phyloP scores from a whole-genome alignment of 805 yeast species.

The Metschnikowia peoriensis region DNA sequence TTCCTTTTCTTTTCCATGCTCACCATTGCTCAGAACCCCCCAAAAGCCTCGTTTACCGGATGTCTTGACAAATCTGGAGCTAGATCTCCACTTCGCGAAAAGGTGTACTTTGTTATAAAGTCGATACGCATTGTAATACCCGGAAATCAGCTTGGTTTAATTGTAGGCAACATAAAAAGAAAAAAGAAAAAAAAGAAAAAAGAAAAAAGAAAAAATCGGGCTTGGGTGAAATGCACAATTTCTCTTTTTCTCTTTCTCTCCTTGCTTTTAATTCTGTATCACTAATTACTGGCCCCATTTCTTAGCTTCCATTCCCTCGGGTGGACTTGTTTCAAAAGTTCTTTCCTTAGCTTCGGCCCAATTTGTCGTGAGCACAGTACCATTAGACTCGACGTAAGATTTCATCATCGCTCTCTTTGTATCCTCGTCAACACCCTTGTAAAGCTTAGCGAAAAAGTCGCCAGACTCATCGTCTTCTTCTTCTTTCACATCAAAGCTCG shows the following conservation, averaged over 20 bases:
- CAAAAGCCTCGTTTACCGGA: not conserved
- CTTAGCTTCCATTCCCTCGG: constrained; percentile 67
- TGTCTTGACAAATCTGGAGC: not conserved
- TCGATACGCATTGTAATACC: too few relatives aligned
- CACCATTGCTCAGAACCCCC: not conserved
- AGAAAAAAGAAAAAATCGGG: too few relatives aligned
- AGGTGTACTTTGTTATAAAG: not conserved
- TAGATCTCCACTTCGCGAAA: not conserved
- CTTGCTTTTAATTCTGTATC: not conserved
- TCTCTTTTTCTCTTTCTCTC: not conserved
- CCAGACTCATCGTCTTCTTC: constrained; percentile 45
- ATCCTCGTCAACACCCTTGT: constrained; percentile 80
- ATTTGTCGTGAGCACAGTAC: constrained; percentile 89
- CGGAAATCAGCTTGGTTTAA: not conserved
- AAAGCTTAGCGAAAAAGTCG: constrained; percentile 72
- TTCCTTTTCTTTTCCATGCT: not conserved
- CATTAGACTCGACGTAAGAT: constrained; percentile 88
- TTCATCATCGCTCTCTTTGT: constrained; percentile 95
- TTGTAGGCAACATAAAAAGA: too few relatives aligned
- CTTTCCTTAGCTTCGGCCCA: constrained; percentile 83
- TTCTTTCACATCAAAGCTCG: constrained; percentile 44
- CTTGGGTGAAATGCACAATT: too few relatives aligned
- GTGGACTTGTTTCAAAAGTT: constrained; percentile 66
- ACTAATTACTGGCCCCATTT: constrained; percentile 37
- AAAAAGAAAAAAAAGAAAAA: too few relatives aligned